Percentiles rank a stretch among this genome's conserved stretches.
Evolutionary conservation across 768 basidiomycete species (phyloP).

Genomic region (Auricularia heimuer): DNA sequence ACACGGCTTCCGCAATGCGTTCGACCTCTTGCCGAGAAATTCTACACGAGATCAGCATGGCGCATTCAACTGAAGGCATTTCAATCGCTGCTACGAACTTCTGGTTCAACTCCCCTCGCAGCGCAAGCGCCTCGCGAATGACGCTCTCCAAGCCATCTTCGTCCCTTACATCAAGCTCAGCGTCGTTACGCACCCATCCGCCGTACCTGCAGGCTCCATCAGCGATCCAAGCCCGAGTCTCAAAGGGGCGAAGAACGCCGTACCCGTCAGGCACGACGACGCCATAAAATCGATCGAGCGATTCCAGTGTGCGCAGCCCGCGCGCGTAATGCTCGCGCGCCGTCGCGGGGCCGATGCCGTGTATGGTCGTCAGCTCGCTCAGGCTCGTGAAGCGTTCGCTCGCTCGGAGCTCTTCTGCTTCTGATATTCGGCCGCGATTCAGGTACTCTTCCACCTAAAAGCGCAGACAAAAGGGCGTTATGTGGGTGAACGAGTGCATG

Average conservation of each 20-base stretch:
- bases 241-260: constrained; percentile 17
- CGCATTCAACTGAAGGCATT: no score
- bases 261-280: constrained; percentile 21
- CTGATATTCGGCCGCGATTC: constrained; percentile 42
- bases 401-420: constrained; percentile 42
- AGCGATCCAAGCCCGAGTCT: constrained; percentile 6
- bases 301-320: constrained; percentile 56
- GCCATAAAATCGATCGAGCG: constrained; percentile 60
- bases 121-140: constrained; percentile 48
- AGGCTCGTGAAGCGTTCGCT: constrained; percentile 50
- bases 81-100: constrained; percentile 25
- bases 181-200: constrained; percentile 4
- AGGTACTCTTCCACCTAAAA: constrained; percentile 45
- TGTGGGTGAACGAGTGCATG: no score
- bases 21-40: constrained; percentile 73
- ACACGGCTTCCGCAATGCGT: constrained; percentile 58
- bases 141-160: constrained; percentile 21
- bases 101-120: constrained; percentile 46
- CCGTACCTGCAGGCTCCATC: constrained; percentile 4
- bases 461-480: no score
- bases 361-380: constrained; percentile 48
- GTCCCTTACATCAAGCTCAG: constrained; percentile 11
- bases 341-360: constrained; percentile 66
- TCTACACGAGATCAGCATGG: constrained; percentile 24
- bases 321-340: constrained; percentile 55